phyloP scores from a whole-genome alignment of 805 yeast genomes.

The Wickerhamiella alocasiicola region DNA sequence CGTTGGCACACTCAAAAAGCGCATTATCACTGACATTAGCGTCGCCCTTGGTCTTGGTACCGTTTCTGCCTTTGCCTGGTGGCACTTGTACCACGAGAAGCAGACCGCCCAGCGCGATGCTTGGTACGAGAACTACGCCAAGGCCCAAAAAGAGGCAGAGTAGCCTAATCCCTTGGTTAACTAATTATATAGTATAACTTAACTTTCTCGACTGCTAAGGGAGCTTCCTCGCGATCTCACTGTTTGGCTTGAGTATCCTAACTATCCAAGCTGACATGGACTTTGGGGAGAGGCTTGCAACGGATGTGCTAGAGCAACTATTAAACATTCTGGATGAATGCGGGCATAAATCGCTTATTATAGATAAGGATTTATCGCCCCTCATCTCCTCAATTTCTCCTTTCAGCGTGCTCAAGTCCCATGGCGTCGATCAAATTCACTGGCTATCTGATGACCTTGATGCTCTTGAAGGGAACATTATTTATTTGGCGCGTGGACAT shows the following conservation, averaged over 20 bases:
- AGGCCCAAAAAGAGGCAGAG: constrained; percentile 34
- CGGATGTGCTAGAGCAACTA: constrained; percentile 16
- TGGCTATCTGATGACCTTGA: constrained; percentile 32
- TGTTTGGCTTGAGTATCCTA: too few species aligned
- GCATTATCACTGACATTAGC: constrained; percentile 64
- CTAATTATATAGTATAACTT: too few species aligned
- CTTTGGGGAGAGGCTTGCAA: constrained; percentile 5
- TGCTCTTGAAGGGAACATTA: constrained; percentile 15
- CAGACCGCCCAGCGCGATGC: constrained; percentile 65
- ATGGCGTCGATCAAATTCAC: constrained; percentile 37
- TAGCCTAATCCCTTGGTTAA: not conserved
- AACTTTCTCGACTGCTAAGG: too few species aligned
- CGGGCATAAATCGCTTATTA: constrained; percentile 27
- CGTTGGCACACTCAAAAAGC: constrained; percentile 69
- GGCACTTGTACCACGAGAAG: constrained; percentile 75
- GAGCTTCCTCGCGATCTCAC: too few species aligned
- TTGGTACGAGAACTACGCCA: constrained; percentile 68
- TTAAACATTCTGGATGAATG: constrained; percentile 14
- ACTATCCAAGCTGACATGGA: too few species aligned
- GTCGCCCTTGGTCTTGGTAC: constrained; percentile 42
- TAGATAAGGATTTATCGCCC: constrained; percentile 38
- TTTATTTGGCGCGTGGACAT: constrained; percentile 21
- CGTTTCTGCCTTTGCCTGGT: constrained; percentile 60
- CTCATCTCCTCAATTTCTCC: constrained; percentile 43
- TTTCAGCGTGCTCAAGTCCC: constrained; percentile 39